phyloP scores from a whole-genome alignment of 768 basidiomycete genomes.

The Flagelloscypha sp. region DNA sequence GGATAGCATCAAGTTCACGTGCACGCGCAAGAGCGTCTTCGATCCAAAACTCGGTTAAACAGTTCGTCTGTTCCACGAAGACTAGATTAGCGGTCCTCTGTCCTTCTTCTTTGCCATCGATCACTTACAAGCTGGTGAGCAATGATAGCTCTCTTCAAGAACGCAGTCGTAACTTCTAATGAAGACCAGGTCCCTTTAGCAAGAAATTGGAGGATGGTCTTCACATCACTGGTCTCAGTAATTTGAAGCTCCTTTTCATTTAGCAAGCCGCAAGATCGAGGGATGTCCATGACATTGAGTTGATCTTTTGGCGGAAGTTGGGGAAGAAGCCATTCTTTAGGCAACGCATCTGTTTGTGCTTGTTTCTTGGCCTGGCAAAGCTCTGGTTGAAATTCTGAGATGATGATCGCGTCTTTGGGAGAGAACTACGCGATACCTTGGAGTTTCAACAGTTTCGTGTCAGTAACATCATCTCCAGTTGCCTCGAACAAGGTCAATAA shows the following conservation, averaged over 20 bases:
- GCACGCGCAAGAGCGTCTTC: conserved; percentile 42
- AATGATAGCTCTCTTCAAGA: conserved; percentile 68
- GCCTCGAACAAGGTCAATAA: too few species aligned
- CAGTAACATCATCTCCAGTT: too few species aligned
- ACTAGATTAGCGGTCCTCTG: too few species aligned
- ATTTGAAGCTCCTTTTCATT: conserved; percentile 50
- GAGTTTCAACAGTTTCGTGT: too few species aligned
- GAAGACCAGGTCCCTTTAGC: conserved; percentile 49
- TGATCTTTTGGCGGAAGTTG: conserved; percentile 36
- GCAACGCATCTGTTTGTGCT: conserved; percentile 48
- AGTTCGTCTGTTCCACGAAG: conserved; percentile 46
- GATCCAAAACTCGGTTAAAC: conserved; percentile 51
- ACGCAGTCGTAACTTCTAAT: conserved; percentile 63
- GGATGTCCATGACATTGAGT: conserved; percentile 47
- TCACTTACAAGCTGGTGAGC: conserved; percentile 71
- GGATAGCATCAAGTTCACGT: conserved; percentile 38
- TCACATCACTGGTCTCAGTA: conserved; percentile 45
- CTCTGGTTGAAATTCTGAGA: too few species aligned
- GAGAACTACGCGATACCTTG: too few species aligned
- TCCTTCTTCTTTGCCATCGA: too few species aligned
- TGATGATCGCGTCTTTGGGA: too few species aligned
- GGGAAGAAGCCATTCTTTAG: conserved; percentile 53
- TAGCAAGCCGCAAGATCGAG: conserved; percentile 50
- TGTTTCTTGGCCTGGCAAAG: too few species aligned
- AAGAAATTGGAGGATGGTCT: conserved; percentile 49